These are phyloP conservation scores for Saccharomyces hybrid DNA, from an alignment of 1,139 yeast genomes.

Conservation along the genomic window DNA sequence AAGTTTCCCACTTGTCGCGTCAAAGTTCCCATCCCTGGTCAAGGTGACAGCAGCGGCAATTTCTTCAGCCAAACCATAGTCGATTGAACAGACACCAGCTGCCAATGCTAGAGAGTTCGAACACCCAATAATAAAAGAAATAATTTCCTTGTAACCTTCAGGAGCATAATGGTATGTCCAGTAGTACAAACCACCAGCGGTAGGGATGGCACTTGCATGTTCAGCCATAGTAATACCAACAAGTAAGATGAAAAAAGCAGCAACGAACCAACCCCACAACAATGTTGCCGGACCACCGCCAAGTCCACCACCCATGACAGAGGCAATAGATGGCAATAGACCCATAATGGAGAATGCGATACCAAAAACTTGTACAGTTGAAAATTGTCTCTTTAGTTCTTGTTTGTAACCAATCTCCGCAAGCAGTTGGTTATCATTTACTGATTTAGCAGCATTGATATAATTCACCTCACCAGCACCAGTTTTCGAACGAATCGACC, in stretches of 20 bases:
- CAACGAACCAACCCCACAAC: constrained; percentile 67
- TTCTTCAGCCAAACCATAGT: constrained; percentile 52
- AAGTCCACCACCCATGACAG: constrained; percentile 34
- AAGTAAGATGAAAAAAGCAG: constrained; percentile 49
- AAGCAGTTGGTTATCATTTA: constrained; percentile 41
- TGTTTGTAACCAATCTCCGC: constrained; percentile 51
- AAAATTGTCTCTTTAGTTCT: constrained; percentile 42
- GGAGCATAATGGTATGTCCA: constrained; percentile 55
- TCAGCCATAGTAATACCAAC: constrained; percentile 62
- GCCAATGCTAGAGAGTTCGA: constrained; percentile 52
- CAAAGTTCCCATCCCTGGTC: constrained; percentile 41
- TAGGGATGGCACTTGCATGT: constrained; percentile 62
- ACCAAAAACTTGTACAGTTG: constrained; percentile 43
- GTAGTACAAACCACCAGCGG: constrained; percentile 64
- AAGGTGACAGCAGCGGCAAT: constrained; percentile 46
- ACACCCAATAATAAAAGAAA: constrained; percentile 53
- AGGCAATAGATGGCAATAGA: constrained; percentile 42
- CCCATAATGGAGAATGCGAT: constrained; percentile 51
- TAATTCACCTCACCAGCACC: constrained; percentile 25
- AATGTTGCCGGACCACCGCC: constrained; percentile 51
- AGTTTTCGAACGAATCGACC: constrained; percentile 12
- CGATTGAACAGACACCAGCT: constrained; percentile 51
- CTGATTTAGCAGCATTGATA: constrained; percentile 17
- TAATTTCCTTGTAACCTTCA: constrained; percentile 35
- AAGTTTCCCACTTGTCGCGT: constrained; percentile 40